Percentiles rank a stretch among this genome's conserved stretches.
phyloP scores from a whole-genome alignment of 2,329 filamentous ascomycete genomes.

The Claviceps quebecensis region DNA sequence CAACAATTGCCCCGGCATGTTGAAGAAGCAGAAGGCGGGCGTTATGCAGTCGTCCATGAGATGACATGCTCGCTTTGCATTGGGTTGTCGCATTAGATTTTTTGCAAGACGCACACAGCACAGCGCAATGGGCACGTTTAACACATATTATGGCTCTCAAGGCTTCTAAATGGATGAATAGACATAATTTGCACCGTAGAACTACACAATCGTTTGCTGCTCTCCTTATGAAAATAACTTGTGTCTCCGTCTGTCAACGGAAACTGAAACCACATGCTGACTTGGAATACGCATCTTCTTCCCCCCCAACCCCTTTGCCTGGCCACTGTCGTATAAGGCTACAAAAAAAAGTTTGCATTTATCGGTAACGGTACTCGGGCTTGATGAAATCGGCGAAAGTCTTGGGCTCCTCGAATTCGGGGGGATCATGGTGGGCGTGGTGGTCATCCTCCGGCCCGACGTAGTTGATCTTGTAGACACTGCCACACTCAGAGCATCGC shows the following conservation, averaged over 20 bases:
- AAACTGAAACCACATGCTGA: constrained; percentile 10
- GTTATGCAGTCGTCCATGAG: not conserved
- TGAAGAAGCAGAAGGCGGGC: not conserved
- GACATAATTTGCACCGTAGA: constrained; percentile 20
- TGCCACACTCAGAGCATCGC: constrained; percentile 94
- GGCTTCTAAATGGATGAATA: constrained; percentile 22
- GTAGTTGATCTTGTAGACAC: constrained; percentile 96
- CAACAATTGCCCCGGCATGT: not conserved
- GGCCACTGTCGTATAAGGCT: constrained; percentile 4
- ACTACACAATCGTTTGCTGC: constrained; percentile 23
- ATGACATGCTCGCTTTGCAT: not conserved
- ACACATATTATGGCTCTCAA: constrained; percentile 7
- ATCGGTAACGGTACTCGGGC: constrained; percentile 76
- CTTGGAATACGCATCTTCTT: constrained; percentile 10
- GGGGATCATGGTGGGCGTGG: constrained; percentile 44
- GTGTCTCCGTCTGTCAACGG: constrained; percentile 9
- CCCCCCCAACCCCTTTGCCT: not conserved
- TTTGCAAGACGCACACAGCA: not conserved
- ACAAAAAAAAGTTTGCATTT: constrained; percentile 13
- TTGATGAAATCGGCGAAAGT: constrained; percentile 93
- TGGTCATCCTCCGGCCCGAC: constrained; percentile 67
- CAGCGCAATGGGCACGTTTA: not conserved
- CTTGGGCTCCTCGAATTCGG: constrained; percentile 74
- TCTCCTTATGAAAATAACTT: constrained; percentile 10
- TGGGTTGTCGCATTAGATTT: not conserved